Evolutionary conservation across 2,329 filamentous ascomycete species (phyloP).

Genomic region (Colletotrichum sp.): DNA sequence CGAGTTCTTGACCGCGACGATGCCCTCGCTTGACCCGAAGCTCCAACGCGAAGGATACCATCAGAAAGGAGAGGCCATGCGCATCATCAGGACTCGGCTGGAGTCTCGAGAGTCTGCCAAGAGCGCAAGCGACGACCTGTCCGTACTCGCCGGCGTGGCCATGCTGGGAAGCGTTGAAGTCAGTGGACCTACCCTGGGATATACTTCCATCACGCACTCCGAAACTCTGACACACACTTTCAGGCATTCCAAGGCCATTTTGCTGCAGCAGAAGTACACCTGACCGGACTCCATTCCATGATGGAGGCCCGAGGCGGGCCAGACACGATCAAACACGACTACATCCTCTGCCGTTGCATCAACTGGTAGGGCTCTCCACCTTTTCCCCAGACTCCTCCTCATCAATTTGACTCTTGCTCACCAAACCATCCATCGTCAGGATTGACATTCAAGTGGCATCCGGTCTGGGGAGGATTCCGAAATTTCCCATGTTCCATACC

Average conservation of each 20-base stretch:
- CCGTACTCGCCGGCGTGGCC: constrained; percentile 13
- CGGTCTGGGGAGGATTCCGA: constrained; percentile 17
- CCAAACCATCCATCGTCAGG: background rate
- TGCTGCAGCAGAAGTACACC: constrained; percentile 13
- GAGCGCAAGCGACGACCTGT: background rate
- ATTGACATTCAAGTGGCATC: constrained; percentile 21
- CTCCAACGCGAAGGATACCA: constrained; percentile 17
- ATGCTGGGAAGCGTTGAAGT: constrained; percentile 20
- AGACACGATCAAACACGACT: constrained; percentile 18
- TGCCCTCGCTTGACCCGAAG: constrained; percentile 9
- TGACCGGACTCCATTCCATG: constrained; percentile 18
- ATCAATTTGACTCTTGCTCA: background rate
- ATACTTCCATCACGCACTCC: background rate
- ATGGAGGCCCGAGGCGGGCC: constrained; percentile 17
- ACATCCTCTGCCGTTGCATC: constrained; percentile 22
- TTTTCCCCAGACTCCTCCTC: background rate
- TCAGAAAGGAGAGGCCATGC: constrained; percentile 21
- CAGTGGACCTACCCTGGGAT: background rate
- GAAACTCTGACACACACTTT: background rate
- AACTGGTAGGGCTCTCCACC: constrained; percentile 12
- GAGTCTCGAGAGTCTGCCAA: background rate
- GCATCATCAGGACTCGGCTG: constrained; percentile 9
- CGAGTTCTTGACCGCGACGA: constrained; percentile 11
- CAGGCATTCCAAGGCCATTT: constrained; percentile 22
- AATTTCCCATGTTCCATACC: constrained; percentile 21